phyloP scores from a whole-genome alignment of 2,329 filamentous ascomycete genomes.

The Grosmannia huntii region DNA sequence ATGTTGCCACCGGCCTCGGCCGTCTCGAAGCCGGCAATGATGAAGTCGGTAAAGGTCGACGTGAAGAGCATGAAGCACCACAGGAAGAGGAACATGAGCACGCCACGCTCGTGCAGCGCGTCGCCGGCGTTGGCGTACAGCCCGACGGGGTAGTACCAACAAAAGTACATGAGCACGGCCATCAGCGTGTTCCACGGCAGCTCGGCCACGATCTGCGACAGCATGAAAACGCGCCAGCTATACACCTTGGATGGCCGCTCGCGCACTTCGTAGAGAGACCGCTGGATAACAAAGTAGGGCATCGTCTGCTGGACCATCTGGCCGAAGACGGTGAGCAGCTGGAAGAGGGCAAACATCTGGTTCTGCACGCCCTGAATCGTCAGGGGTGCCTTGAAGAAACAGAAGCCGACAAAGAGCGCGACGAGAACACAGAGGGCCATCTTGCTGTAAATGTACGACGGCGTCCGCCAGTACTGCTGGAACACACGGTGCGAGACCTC shows the following conservation, averaged over 20 bases:
- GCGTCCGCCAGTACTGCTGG: constrained; percentile 74
- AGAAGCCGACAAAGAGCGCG: constrained; percentile 69
- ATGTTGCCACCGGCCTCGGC: constrained; percentile 55
- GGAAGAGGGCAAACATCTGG: constrained; percentile 78
- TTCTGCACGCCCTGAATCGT: constrained; percentile 71
- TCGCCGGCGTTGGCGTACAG: constrained; percentile 57
- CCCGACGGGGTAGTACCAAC: constrained; percentile 80
- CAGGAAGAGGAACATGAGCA: constrained; percentile 66
- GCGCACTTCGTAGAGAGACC: constrained; percentile 71
- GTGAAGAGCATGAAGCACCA: constrained; percentile 67
- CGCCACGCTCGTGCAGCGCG: constrained; percentile 55
- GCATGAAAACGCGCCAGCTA: constrained; percentile 74
- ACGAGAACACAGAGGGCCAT: constrained; percentile 49
- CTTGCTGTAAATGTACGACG: constrained; percentile 82
- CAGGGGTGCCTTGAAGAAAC: constrained; percentile 61
- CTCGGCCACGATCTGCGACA: constrained; percentile 73
- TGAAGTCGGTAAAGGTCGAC: constrained; percentile 60
- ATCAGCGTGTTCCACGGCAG: constrained; percentile 70
- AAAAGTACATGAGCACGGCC: constrained; percentile 52
- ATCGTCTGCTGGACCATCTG: constrained; percentile 70
- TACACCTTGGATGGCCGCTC: constrained; percentile 78
- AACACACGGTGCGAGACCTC: constrained; percentile 65
- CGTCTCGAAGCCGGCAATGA: constrained; percentile 56
- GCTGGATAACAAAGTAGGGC: constrained; percentile 75
- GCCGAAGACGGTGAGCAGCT: constrained; percentile 70